Evolutionary conservation across 352 stramenopile genomes (phyloP).

Genomic region (Peronospora farinosa): DNA sequence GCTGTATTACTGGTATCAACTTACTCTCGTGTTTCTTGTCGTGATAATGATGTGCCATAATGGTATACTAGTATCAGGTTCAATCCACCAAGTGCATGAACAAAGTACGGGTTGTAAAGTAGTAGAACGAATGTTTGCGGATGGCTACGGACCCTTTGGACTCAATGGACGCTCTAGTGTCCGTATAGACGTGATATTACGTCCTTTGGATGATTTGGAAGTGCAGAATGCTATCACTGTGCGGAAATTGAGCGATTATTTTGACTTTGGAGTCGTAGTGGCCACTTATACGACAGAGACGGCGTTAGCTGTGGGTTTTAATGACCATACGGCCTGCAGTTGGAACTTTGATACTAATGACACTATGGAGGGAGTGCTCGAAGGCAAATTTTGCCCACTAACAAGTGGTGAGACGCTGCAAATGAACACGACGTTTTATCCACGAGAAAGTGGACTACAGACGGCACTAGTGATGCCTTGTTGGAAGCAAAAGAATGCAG

Average conservation of each 20-base stretch:
- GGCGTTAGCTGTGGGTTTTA: constrained; percentile 32
- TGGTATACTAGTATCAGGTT: constrained; percentile 33
- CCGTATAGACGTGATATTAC: constrained; percentile 41
- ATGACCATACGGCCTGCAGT: constrained; percentile 50
- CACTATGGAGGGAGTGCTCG: constrained; percentile 39
- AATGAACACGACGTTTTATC: constrained; percentile 48
- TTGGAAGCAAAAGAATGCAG: constrained; percentile 78
- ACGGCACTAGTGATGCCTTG: constrained; percentile 64
- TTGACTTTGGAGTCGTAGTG: constrained; percentile 68
- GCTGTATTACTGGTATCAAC: background rate
- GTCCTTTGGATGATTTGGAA: constrained; percentile 42
- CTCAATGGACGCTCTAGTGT: constrained; percentile 43
- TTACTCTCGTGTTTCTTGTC: constrained; percentile 13
- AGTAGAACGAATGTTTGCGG: constrained; percentile 78
- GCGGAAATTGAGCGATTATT: constrained; percentile 64
- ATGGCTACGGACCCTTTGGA: constrained; percentile 47
- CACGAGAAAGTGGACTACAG: constrained; percentile 46
- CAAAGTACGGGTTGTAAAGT: constrained; percentile 54
- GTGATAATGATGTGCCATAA: constrained; percentile 30
- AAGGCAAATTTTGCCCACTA: constrained; percentile 54
- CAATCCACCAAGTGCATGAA: constrained; percentile 54
- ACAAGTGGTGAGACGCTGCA: constrained; percentile 35
- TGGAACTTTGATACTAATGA: constrained; percentile 51
- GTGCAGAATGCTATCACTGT: constrained; percentile 67
- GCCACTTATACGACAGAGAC: constrained; percentile 52